Evolutionary conservation across 108 stramenopile genomes (phyloP).

Genomic region (Cyclotella sp.): DNA sequence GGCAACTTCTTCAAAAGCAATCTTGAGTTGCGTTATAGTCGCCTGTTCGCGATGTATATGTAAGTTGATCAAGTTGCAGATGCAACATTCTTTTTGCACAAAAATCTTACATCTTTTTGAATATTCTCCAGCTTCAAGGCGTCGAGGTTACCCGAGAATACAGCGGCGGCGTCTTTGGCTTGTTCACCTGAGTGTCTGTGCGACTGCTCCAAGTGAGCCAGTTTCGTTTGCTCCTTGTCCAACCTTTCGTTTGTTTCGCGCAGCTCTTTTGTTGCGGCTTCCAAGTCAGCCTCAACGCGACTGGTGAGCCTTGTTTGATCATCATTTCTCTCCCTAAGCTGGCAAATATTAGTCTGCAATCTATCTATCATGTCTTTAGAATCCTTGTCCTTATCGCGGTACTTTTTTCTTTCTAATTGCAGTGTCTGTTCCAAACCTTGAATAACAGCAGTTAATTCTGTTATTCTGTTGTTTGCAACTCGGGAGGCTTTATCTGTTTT

Average conservation of each 20-base stretch:
- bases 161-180: constrained; percentile 1
- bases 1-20: constrained; percentile 41
- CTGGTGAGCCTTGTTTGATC: neutral
- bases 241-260: constrained; percentile 1
- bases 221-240: constrained; percentile 9
- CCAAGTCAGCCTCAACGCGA: constrained; percentile 6
- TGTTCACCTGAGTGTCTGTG: constrained; percentile 18
- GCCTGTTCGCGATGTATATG: constrained; percentile 5
- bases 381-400: neutral
- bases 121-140: constrained; percentile 24
- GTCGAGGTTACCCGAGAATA: constrained; percentile 20
- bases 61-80: too few relatives aligned
- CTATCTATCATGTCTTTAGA: neutral
- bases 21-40: constrained; percentile 41
- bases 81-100: too few relatives aligned
- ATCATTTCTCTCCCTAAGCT: neutral
- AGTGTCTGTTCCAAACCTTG: constrained; percentile 13
- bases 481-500: constrained; percentile 22
- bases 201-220: neutral
- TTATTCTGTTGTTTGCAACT: constrained; percentile 9
- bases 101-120: constrained; percentile 45
- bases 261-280: constrained; percentile 13
- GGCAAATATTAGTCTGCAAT: constrained; percentile 11
- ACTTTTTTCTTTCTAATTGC: constrained; percentile 12
- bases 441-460: constrained; percentile 10